phyloP scores from a whole-genome alignment of 306 rosid genomes.

The Casuarina glauca region DNA sequence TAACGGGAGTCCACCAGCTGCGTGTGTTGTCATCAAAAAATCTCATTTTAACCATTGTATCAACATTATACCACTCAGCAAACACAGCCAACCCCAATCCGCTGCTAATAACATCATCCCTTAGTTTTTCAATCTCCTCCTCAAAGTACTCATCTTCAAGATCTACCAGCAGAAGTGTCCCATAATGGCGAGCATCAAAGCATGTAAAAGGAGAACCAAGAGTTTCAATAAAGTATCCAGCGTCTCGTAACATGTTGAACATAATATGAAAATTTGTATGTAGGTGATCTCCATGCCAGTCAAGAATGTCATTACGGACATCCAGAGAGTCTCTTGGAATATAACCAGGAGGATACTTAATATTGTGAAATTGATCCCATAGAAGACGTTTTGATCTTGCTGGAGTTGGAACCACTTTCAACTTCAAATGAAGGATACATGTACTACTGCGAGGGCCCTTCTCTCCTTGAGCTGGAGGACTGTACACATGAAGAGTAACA shows the following conservation, averaged over 20 bases:
- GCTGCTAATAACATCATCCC: constrained; percentile 76
- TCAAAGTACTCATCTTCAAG: constrained; percentile 92
- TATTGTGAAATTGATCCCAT: constrained; percentile 99
- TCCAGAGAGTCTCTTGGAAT: constrained; percentile 97
- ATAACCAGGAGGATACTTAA: constrained; percentile 97
- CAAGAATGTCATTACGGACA: constrained; percentile 97
- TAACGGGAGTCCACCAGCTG: constrained; percentile 99
- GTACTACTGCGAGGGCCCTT: constrained; percentile 48
- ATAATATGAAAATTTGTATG: constrained; percentile 94
- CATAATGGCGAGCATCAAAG: constrained; percentile 88
- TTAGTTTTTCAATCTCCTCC: constrained; percentile 95
- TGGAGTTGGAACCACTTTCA: constrained; percentile 87
- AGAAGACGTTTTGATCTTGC: constrained; percentile 76
- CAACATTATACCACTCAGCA: constrained; percentile 98
- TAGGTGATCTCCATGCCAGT: constrained; percentile 99
- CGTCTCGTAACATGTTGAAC: constrained; percentile 93
- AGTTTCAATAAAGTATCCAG: constrained; percentile 84
- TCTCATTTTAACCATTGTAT: constrained; percentile 96
- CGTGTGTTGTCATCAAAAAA: constrained; percentile 95
- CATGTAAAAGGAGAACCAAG: constrained; percentile 96
- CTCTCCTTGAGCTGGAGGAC: constrained; percentile 86
- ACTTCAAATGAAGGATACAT: constrained; percentile 85
- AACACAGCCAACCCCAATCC: constrained; percentile 89
- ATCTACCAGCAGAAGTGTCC: constrained; percentile 92
- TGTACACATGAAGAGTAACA: constrained; percentile 74